Conservation (phyloP, 148 eudicot genomes). For the Cornus kousa region DNA sequence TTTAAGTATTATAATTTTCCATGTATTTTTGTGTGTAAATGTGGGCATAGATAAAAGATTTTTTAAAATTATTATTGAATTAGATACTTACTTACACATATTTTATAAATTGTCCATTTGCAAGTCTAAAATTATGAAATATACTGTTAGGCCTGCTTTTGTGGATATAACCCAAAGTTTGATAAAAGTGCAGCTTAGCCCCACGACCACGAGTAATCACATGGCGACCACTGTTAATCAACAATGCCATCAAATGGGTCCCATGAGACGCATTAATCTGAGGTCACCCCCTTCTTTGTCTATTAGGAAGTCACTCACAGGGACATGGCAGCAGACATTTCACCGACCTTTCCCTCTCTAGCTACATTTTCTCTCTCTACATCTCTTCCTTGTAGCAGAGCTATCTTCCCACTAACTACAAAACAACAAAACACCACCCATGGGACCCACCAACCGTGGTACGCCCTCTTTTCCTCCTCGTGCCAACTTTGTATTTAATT, state of each 20-base stretch:
- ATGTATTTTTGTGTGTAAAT: too few relatives aligned
- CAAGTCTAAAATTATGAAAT: too few relatives aligned
- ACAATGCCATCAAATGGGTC: constrained; percentile 13
- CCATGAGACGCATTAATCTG: constrained; percentile 1
- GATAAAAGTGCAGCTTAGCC: too few relatives aligned
- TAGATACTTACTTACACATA: too few relatives aligned
- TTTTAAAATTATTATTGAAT: too few relatives aligned
- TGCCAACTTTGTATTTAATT: background rate
- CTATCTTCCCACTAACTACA: too few relatives aligned
- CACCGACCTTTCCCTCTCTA: constrained; percentile 37
- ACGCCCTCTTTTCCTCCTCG: background rate
- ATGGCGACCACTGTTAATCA: constrained; percentile 48
- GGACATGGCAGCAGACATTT: constrained; percentile 12
- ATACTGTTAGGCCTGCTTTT: too few relatives aligned
- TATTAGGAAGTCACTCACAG: background rate
- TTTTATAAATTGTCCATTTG: too few relatives aligned
- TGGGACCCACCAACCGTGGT: background rate
- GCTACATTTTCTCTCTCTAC: constrained; percentile 21
- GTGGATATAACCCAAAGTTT: too few relatives aligned
- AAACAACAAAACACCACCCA: constrained; percentile 2
- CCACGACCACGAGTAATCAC: constrained; percentile 43
- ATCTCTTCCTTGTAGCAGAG: background rate
- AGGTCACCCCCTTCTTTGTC: background rate
- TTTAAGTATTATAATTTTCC: too few relatives aligned
- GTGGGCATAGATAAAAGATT: too few relatives aligned